These are phyloP conservation scores for Piloderma croceum DNA, from an alignment of 768 basidiomycete genomes.

Conservation along the genomic window DNA sequence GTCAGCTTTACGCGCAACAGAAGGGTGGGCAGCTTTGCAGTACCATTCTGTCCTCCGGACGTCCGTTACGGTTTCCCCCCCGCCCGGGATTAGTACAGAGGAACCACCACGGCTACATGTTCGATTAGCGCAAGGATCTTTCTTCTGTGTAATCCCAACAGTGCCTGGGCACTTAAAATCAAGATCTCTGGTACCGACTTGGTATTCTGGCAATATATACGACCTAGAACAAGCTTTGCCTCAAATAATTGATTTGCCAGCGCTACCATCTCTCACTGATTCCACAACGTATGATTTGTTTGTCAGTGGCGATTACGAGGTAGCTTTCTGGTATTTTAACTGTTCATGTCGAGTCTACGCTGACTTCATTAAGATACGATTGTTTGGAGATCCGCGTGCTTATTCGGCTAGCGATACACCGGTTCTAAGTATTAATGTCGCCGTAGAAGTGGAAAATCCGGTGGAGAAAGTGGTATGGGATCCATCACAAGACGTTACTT, in stretches of 20 bases:
- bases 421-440: constrained; percentile 49
- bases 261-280: constrained; percentile 30
- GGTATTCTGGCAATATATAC: constrained; percentile 90
- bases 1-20: constrained; percentile 63
- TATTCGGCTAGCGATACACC: constrained; percentile 41
- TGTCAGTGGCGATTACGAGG: constrained; percentile 83
- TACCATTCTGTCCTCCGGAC: constrained; percentile 70
- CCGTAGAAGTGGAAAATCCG: constrained; percentile 36
- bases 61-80: constrained; percentile 53
- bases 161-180: too few relatives aligned
- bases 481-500: constrained; percentile 47
- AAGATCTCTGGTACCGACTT: constrained; percentile 40
- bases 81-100: constrained; percentile 12
- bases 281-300: constrained; percentile 62
- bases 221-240: constrained; percentile 48
- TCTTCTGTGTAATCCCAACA: constrained; percentile 62
- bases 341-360: constrained; percentile 1
- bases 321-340: too few relatives aligned
- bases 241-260: constrained; percentile 46
- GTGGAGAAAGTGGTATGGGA: constrained; percentile 33
- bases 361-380: constrained; percentile 50
- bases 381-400: constrained; percentile 70
- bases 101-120: constrained; percentile 46
- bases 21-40: constrained; percentile 86
- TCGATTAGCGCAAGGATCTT: constrained; percentile 66